Percentiles rank a stretch among this genome's conserved stretches.
Conservation (phyloP, 768 basidiomycete species). For the Phlegmacium glaucopus region DNA sequence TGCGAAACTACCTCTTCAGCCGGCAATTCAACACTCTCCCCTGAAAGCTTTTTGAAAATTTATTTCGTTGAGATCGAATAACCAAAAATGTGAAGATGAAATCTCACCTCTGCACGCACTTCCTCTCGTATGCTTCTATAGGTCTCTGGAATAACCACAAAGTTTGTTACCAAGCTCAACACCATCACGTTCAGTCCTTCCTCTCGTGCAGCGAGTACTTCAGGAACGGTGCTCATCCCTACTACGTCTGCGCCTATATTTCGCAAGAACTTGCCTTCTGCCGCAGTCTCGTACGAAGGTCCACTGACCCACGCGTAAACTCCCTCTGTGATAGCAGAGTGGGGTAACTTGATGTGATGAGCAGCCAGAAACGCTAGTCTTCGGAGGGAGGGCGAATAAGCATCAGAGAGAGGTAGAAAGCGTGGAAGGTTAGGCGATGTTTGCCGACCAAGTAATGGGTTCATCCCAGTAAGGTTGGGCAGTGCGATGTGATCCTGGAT, state of each 20-base stretch:
- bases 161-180: slow-evolving; percentile 83
- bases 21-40: slow-evolving; percentile 42
- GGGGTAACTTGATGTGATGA: slow-evolving; percentile 50
- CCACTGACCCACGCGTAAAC: slow-evolving; percentile 90
- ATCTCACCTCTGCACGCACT: slow-evolving; percentile 70
- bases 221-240: slow-evolving; percentile 91
- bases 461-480: slow-evolving; percentile 71
- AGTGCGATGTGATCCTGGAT: slow-evolving; percentile 83
- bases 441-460: slow-evolving; percentile 75
- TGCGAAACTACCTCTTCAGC: slow-evolving; percentile 59
- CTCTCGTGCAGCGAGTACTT: slow-evolving; percentile 78
- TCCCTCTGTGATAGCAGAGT: slow-evolving; percentile 68
- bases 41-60: slow-evolving; percentile 66
- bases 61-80: no score
- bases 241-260: slow-evolving; percentile 84
- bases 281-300: slow-evolving; percentile 87
- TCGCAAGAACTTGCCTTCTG: slow-evolving; percentile 77
- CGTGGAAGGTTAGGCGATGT: slow-evolving; percentile 58
- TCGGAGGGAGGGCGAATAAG: slow-evolving; percentile 73
- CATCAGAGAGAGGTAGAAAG: slow-evolving; percentile 82
- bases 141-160: slow-evolving; percentile 67
- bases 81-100: no score
- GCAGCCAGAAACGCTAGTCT: slow-evolving; percentile 71
- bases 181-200: slow-evolving; percentile 75
- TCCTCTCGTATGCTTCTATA: slow-evolving; percentile 71